Percentiles rank a stretch among this genome's conserved stretches.
Conservation (phyloP, 345 rosid species). For the Citrus mangshanensis region DNA sequence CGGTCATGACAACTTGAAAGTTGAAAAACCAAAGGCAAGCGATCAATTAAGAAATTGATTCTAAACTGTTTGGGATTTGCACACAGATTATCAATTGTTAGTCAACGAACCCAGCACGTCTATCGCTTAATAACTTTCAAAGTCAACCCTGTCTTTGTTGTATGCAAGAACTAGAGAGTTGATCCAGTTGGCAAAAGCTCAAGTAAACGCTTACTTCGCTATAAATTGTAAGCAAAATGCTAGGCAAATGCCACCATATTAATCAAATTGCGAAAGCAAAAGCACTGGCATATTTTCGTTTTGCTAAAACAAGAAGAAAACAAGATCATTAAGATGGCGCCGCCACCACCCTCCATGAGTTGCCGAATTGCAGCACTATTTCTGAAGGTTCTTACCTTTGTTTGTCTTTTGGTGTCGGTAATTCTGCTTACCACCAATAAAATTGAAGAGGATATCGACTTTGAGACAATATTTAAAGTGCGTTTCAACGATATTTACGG, state of each 20-base stretch:
- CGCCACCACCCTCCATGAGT: conserved; percentile 1
- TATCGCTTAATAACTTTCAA: not conserved
- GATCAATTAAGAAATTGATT: not conserved
- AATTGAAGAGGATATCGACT: not conserved
- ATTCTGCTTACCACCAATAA: conserved; percentile 10
- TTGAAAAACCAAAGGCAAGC: not conserved
- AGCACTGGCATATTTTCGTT: not conserved
- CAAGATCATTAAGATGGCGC: not conserved
- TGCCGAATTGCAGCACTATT: not conserved
- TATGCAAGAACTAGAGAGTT: not conserved
- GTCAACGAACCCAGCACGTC: not conserved
- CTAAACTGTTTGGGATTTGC: not conserved
- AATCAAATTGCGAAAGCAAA: not conserved
- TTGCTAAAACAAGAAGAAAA: not conserved
- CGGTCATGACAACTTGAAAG: not conserved
- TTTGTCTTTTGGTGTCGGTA: conserved; percentile 6
- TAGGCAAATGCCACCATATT: not conserved
- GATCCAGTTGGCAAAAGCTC: not conserved
- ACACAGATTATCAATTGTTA: no score
- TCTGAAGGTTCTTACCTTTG: conserved; percentile 7
- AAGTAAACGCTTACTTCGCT: not conserved
- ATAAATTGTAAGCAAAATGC: not conserved
- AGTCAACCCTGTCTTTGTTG: not conserved
- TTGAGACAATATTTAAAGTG: not conserved
- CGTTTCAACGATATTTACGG: conserved; percentile 23